Conservation (phyloP, 768 basidiomycete species). For the Auricularia auricula-judae region DNA sequence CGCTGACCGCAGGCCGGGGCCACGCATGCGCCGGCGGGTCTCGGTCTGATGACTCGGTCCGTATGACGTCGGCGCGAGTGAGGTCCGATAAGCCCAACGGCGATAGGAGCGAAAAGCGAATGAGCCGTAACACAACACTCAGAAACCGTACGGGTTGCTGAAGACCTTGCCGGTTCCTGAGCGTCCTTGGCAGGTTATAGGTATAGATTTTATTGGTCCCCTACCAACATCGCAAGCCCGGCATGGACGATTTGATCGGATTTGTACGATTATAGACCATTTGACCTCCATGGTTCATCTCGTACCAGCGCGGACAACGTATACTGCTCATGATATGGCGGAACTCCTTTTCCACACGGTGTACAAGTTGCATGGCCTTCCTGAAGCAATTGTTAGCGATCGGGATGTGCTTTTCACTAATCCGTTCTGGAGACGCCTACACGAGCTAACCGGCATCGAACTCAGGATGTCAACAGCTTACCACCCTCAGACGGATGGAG, state of each 20-base stretch:
- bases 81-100: too few species aligned
- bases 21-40: too few species aligned
- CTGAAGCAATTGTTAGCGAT: conserved; percentile 19
- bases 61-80: too few species aligned
- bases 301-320: conserved; percentile 19
- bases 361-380: conserved; percentile 26
- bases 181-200: conserved; percentile 17
- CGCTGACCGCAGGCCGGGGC: too few species aligned
- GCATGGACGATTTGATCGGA: conserved; percentile 13
- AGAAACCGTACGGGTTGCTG: conserved; percentile 16
- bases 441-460: conserved; percentile 15
- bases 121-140: conserved; percentile 1
- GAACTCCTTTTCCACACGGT: conserved; percentile 24
- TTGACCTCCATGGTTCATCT: conserved; percentile 17
- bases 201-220: conserved; percentile 19
- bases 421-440: conserved; percentile 19
- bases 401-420: conserved; percentile 23
- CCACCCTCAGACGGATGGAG: conserved; percentile 28
- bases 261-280: conserved; percentile 16
- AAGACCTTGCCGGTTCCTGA: conserved; percentile 13
- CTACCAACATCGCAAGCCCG: conserved; percentile 14
- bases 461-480: conserved; percentile 24
- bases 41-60: too few species aligned
- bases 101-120: too few species aligned
- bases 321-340: conserved; percentile 23